Base-by-base conservation (phyloP, 2,329 filamentous ascomycete species). In the Epichloe brachyelytri region DNA sequence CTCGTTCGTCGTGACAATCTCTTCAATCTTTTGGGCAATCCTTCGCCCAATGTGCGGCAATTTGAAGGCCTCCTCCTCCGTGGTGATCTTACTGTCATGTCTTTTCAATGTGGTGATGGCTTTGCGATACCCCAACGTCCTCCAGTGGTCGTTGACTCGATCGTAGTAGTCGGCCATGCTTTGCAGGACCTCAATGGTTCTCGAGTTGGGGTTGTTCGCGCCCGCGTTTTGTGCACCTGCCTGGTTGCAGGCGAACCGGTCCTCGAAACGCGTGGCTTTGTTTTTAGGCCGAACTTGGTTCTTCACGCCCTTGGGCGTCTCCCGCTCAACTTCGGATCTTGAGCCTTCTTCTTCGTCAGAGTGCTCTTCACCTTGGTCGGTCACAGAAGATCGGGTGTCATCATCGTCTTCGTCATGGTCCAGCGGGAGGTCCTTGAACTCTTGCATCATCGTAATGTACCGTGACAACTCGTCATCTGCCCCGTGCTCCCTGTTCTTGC, bases 1-100 rank as follows among this genome's bases (percentile, higher is more conserved):
- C 26, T 75, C 73, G 59, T 88, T 78, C 0, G 88, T 95, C 39
- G 75, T 73, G 2, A 81, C 86, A 43, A 96, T 95, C 62, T 96
- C 91, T 59, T 93, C 87, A 55, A 97, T 93, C 65, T 95, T 95
- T 26, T 78, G 73, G 0, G 89, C 89, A 1, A 96, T 70, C 1
- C 86, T 77, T 11, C 72, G 60, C 7, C 90, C 90, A 37, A 96
- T 81, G 52, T 75, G 77, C 1, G 81, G 80, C 1, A 96, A 73
- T 2, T 68, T 65, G 11, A 76, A 68, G 0, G 90, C 91, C 63
- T 94, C 77, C 46, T 81, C 75, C 52, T 78, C 81, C 0, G 84
- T 90, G 4, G 66, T 71, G 53, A 96, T 78, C 61, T 80, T 83
- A 46, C 57, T 59, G 0, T 70, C 62, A 54, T 90, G 84, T 46